A percentile compares a stretch with the other conserved stretches of the same genome.
phyloP scores from a whole-genome alignment of 140 eudicot species.

The Anethum foeniculum region DNA sequence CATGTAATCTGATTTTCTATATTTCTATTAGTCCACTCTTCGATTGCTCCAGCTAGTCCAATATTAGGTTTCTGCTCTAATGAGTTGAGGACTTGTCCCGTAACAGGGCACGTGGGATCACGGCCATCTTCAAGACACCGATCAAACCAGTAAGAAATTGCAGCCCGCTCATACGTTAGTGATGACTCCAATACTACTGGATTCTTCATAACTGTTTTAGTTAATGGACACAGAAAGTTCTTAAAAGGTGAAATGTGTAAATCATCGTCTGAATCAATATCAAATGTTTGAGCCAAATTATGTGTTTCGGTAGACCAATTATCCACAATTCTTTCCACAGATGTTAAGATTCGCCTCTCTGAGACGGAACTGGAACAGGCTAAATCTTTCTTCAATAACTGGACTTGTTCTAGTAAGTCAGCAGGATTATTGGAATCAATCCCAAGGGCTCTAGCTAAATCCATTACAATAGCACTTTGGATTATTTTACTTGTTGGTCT shows the following conservation, averaged over 20 bases:
- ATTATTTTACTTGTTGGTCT: conserved; percentile 28
- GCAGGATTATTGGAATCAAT: conserved; percentile 22
- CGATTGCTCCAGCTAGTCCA: conserved; percentile 44
- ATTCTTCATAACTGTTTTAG: conserved; percentile 40
- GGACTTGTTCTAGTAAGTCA: conserved; percentile 27
- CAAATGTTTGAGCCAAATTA: conserved; percentile 19
- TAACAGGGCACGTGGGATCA: conserved; percentile 39
- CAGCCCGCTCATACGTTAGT: conserved; percentile 35
- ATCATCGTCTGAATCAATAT: conserved; percentile 25
- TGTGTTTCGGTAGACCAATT: conserved; percentile 24
- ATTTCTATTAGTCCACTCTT: conserved; percentile 39
- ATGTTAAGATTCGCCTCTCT: conserved; percentile 33
- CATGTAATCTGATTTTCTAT: conserved; percentile 26
- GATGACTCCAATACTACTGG: conserved; percentile 42
- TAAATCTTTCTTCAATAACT: conserved; percentile 27
- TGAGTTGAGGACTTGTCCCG: conserved; percentile 32
- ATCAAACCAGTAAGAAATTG: conserved; percentile 38
- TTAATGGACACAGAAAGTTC: conserved; percentile 35
- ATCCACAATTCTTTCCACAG: conserved; percentile 32
- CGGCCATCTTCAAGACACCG: conserved; percentile 36
- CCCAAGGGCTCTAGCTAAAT: conserved; percentile 43
- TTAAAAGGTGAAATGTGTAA: conserved; percentile 32
- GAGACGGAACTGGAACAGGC: conserved; percentile 20
- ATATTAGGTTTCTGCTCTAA: conserved; percentile 36
- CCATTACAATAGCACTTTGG: conserved; percentile 41